Evolutionary conservation across 2,329 filamentous ascomycete genomes (phyloP).

Genomic region (Fusarium sp.): DNA sequence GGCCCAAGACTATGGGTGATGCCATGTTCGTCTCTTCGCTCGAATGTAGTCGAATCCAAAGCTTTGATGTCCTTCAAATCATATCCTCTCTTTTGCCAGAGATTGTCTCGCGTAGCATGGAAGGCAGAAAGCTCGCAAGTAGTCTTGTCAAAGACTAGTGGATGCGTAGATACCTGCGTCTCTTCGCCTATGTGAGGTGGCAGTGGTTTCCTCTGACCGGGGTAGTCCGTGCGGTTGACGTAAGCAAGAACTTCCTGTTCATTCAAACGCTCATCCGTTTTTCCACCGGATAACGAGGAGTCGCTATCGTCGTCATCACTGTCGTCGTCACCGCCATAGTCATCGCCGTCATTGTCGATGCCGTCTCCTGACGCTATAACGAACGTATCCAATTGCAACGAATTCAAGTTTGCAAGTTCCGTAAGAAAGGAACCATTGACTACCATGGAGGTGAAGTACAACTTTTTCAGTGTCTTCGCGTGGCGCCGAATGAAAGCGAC

Average conservation of each 20-base stretch:
- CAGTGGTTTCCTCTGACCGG: background rate
- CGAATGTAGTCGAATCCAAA: background rate
- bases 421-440: background rate
- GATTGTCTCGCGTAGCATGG: background rate
- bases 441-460: background rate
- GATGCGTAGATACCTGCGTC: background rate
- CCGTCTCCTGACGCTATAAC: background rate
- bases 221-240: background rate
- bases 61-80: background rate
- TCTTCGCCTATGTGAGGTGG: background rate
- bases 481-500: background rate
- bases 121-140: background rate
- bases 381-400: background rate
- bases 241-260: background rate
- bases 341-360: background rate
- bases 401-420: background rate
- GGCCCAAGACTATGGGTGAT: background rate
- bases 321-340: background rate
- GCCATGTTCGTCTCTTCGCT: slow-evolving; percentile 2
- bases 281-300: too few relatives aligned
- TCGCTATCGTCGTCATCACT: background rate
- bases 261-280: background rate
- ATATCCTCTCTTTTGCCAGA: slow-evolving; percentile 1
- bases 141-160: background rate
- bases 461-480: background rate